phyloP scores from a whole-genome alignment of 257 asterid genomes.

The Petrea volubilis region DNA sequence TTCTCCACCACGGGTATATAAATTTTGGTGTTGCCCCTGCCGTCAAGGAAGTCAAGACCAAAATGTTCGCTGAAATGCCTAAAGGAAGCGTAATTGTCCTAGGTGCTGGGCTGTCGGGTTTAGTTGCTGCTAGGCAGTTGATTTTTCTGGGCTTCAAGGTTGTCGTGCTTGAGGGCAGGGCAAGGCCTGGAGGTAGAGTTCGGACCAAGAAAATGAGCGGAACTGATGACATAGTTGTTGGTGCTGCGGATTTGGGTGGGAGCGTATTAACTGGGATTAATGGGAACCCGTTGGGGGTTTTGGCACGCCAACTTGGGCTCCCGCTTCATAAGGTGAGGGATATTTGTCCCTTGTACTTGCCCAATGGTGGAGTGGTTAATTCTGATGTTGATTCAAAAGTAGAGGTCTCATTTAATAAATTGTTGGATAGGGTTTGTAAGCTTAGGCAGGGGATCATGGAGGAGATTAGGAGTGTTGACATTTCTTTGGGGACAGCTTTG shows the following conservation, averaged over 20 bases:
- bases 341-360: conserved; percentile 86
- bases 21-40: conserved; percentile 86
- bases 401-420: conserved; percentile 79
- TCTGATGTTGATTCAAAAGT: conserved; percentile 84
- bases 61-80: conserved; percentile 37
- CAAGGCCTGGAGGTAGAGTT: conserved; percentile 89
- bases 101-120: conserved; percentile 91
- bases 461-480: conserved; percentile 77
- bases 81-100: conserved; percentile 71
- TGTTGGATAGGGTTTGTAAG: conserved; percentile 96
- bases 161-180: conserved; percentile 83
- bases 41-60: conserved; percentile 63
- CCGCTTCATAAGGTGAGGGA: conserved; percentile 99
- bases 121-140: conserved; percentile 90
- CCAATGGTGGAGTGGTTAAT: conserved; percentile 81
- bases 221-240: conserved; percentile 47
- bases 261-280: conserved; percentile 94
- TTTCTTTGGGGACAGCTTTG: conserved; percentile 80
- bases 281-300: conserved; percentile 94
- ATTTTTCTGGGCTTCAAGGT: conserved; percentile 84
- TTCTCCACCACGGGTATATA: conserved; percentile 85
- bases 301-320: conserved; percentile 82
- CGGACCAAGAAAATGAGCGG: conserved; percentile 80
- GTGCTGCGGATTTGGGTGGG: conserved; percentile 96
- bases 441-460: conserved; percentile 91